A percentile compares a stretch with the other conserved stretches of the same genome.
phyloP scores from a whole-genome alignment of 208 protist genomes.

The Trypanosoma platydactyli region DNA sequence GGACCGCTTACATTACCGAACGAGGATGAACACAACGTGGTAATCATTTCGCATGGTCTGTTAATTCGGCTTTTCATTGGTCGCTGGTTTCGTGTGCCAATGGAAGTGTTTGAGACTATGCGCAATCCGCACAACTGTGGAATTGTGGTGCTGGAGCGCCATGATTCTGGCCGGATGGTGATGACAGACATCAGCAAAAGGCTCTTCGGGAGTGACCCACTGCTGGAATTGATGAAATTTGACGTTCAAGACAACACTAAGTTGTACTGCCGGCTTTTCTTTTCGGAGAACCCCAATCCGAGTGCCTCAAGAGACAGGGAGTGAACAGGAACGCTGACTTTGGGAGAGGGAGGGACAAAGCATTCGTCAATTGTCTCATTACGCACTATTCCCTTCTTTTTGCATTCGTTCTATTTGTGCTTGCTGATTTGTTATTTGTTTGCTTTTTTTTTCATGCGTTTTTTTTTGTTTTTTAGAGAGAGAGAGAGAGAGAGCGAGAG shows the following conservation, averaged over 20 bases:
- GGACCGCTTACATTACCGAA: constrained; percentile 1
- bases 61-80: constrained; percentile 85
- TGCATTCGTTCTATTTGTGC: constrained; percentile 4
- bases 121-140: constrained; percentile 87
- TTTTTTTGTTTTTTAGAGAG: constrained; percentile 8
- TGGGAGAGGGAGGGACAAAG: not conserved
- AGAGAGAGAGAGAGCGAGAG: not conserved
- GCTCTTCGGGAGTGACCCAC: constrained; percentile 81
- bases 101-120: constrained; percentile 89
- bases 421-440: not conserved
- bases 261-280: constrained; percentile 64
- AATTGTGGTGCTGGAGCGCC: constrained; percentile 79
- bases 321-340: not conserved
- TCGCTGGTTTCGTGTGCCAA: constrained; percentile 80
- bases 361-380: too few relatives aligned
- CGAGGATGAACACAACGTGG: constrained; percentile 74
- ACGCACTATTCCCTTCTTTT: not conserved
- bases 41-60: constrained; percentile 88
- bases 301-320: not conserved
- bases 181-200: constrained; percentile 83
- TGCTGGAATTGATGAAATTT: constrained; percentile 84
- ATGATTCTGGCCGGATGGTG: constrained; percentile 61
- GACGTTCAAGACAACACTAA: constrained; percentile 62
- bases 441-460: not conserved
- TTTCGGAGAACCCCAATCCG: constrained; percentile 4